These are phyloP conservation scores for Hibiscus syriacus DNA, from an alignment of 345 rosid genomes.

Conservation along the genomic window DNA sequence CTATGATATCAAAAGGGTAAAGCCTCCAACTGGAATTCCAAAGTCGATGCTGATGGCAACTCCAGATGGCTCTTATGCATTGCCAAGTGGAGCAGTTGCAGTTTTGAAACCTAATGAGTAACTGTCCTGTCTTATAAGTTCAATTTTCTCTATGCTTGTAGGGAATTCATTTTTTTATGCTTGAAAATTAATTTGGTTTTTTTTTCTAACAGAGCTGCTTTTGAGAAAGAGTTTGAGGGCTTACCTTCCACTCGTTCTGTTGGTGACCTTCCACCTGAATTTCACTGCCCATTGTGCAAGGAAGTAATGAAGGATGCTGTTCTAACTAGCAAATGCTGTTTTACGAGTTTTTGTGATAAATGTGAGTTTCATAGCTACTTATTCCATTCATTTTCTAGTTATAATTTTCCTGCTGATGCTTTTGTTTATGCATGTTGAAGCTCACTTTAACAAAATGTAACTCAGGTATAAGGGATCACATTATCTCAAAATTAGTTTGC, in stretches of 20 bases:
- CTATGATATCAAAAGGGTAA: slow-evolving; percentile 82
- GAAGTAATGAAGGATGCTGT: slow-evolving; percentile 94
- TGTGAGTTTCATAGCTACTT: slow-evolving; percentile 34
- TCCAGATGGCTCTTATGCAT: slow-evolving; percentile 93
- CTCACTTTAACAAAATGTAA: slow-evolving; percentile 13
- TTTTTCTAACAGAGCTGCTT: slow-evolving; percentile 73
- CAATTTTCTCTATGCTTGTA: not conserved
- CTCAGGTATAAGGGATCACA: slow-evolving; percentile 80
- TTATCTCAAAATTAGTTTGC: slow-evolving; percentile 69
- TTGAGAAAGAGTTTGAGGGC: slow-evolving; percentile 93
- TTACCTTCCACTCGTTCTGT: slow-evolving; percentile 80
- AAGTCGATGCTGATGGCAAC: slow-evolving; percentile 95
- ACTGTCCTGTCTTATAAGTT: not conserved
- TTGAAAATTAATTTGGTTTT: slow-evolving; percentile 4
- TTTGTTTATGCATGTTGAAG: not conserved
- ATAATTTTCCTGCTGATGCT: not conserved
- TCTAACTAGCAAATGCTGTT: slow-evolving; percentile 92
- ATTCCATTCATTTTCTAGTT: not conserved
- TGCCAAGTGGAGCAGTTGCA: slow-evolving; percentile 96
- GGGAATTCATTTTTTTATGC: not conserved
- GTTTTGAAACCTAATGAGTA: slow-evolving; percentile 96
- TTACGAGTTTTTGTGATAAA: slow-evolving; percentile 74
- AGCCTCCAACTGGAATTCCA: slow-evolving; percentile 95
- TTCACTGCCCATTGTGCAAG: slow-evolving; percentile 91
- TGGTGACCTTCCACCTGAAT: slow-evolving; percentile 97